These are phyloP conservation scores for Pilobolus umbonatus DNA, from an alignment of 192 early-diverging fungal species.

Conservation along the genomic window DNA sequence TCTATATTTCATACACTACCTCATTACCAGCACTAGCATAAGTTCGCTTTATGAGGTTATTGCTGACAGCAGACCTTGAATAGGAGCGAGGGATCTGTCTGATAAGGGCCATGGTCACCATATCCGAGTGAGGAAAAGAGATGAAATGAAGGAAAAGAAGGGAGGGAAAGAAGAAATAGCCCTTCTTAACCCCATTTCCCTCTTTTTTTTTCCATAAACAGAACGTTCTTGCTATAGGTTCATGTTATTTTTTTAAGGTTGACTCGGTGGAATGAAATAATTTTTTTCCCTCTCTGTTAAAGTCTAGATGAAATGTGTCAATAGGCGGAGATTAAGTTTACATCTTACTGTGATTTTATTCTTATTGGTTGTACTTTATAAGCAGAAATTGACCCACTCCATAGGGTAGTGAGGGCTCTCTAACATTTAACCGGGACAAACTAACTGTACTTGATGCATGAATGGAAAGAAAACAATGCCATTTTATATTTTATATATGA, in stretches of 20 bases:
- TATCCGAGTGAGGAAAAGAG: background rate
- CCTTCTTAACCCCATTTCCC: background rate
- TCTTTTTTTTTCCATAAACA: conserved; percentile 17
- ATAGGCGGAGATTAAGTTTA: too few relatives aligned
- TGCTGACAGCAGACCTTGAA: background rate
- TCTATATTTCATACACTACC: conserved; percentile 2
- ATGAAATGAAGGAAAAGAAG: background rate
- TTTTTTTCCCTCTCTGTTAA: background rate
- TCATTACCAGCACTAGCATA: conserved; percentile 10
- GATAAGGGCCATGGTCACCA: background rate
- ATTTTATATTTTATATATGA: too few relatives aligned
- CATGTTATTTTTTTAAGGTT: conserved; percentile 9
- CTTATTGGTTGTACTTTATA: too few relatives aligned
- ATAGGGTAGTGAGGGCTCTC: too few relatives aligned
- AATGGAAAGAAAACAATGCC: too few relatives aligned
- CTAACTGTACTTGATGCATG: too few relatives aligned
- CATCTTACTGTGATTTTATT: too few relatives aligned
- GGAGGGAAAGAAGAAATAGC: background rate
- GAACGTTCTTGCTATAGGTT: conserved; percentile 32
- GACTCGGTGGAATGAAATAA: conserved; percentile 37
- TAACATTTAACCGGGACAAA: too few relatives aligned
- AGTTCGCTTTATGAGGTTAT: conserved; percentile 6
- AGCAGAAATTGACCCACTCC: too few relatives aligned
- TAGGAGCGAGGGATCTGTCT: conserved; percentile 6
- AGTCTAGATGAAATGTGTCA: too few relatives aligned